These are phyloP conservation scores for Sanghuangporus weigelae DNA, from an alignment of 1,284 basidiomycete species.

Conservation along the genomic window DNA sequence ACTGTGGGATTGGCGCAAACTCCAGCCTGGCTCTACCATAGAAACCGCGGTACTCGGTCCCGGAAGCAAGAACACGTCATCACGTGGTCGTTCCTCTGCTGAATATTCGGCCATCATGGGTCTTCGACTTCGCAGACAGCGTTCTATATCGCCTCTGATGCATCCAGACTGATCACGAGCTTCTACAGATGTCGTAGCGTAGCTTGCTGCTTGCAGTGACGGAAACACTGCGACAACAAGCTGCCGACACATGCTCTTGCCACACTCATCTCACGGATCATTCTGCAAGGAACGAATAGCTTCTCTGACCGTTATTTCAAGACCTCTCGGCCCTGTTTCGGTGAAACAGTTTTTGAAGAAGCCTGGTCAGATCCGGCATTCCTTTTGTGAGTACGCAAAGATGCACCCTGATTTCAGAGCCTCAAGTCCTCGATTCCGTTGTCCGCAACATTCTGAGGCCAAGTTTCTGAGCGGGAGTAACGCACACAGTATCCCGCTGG, in stretches of 20 bases:
- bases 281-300: neutral
- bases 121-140: neutral
- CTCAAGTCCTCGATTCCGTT: too few relatives aligned
- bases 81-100: neutral
- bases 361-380: too few relatives aligned
- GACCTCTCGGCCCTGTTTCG: neutral
- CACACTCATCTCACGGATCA: neutral
- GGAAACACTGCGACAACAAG: neutral
- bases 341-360: neutral
- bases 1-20: neutral
- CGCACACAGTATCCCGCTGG: too few relatives aligned
- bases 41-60: neutral
- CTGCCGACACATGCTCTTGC: too few relatives aligned
- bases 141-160: neutral
- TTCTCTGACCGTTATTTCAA: too few relatives aligned
- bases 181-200: neutral
- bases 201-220: neutral
- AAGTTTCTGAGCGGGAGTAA: too few relatives aligned
- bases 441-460: too few relatives aligned
- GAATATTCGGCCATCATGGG: neutral
- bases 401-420: too few relatives aligned
- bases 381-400: too few relatives aligned
- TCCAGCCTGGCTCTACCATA: neutral
- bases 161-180: neutral
- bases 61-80: neutral